Conservation (phyloP, 177 flowering plant genomes). For the Vitis hybrid region DNA sequence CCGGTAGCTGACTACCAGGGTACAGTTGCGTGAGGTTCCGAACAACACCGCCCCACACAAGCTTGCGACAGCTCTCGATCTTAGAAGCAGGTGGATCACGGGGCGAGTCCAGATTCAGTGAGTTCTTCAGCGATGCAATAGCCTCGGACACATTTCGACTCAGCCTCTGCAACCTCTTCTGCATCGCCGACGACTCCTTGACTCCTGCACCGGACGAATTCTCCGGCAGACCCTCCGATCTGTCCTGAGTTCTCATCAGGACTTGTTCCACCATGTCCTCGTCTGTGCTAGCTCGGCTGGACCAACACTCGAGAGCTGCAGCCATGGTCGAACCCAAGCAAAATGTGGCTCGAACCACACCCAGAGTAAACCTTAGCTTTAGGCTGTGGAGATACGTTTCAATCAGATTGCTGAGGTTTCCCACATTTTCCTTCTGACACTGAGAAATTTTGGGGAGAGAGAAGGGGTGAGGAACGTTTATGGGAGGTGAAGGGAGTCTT, state of each 20-base stretch:
- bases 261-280: slow-evolving; percentile 94
- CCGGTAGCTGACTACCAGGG: slow-evolving; percentile 95
- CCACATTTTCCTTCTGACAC: slow-evolving; percentile 5
- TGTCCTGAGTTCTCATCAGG: slow-evolving; percentile 65
- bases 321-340: slow-evolving; percentile 46
- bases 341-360: no score
- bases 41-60: slow-evolving; percentile 79
- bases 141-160: slow-evolving; percentile 81
- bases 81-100: slow-evolving; percentile 40
- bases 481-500: no score
- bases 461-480: background rate
- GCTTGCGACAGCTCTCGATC: slow-evolving; percentile 48
- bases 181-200: slow-evolving; percentile 50
- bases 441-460: background rate
- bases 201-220: slow-evolving; percentile 10
- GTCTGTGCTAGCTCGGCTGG: slow-evolving; percentile 73
- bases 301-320: slow-evolving; percentile 97
- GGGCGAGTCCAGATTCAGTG: slow-evolving; percentile 72
- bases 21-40: slow-evolving; percentile 82
- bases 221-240: slow-evolving; percentile 56
- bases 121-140: slow-evolving; percentile 70
- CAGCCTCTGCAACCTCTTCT: slow-evolving; percentile 68
- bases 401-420: background rate
- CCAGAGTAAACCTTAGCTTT: no score
- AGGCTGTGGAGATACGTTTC: background rate